Evolutionary conservation across 345 rosid genomes (phyloP), one percentile per base, ranked within the genome.

Genomic region (Acer campestre): DNA sequence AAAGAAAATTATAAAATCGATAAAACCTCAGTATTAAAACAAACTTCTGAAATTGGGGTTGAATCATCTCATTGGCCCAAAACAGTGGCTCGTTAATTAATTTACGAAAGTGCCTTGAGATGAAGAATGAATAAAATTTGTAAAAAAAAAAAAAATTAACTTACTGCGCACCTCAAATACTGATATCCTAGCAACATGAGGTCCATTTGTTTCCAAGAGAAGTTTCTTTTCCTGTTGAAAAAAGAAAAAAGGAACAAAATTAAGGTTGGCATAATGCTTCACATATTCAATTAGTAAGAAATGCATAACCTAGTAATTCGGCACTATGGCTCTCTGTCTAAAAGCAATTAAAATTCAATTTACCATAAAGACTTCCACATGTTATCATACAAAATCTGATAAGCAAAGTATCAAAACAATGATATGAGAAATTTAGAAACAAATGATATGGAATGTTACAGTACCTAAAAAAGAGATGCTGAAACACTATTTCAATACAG

Each of bases 141-240:
- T n/a, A 62, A 42, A 9, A 69, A 38, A 62, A 42, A 9, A 69
- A 38, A 68, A 13, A 62, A 10, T 3, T 70, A 63, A 71, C 13
- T 77, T 31, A 70, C 40, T 31, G 72, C 77, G 77, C 75, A 93
- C 99, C 97, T 95, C 97, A 78, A 86, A 89, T 18, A 95, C 90
- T 7, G 98, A 95, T 80, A 95, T 82, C 79, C 98, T 91, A 40
- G 88, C 96, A 82, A 92, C 81, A 82, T 83, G 91, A 78, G 99
- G 93, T 51, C 97, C 98, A 80, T 87, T 89, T 71, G 77, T 90
- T 72, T 93, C 99, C 89, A 95, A 84, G 18, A 93, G 90, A 83
- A 95, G 91, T 78, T 95, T 95, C 85, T 91, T 95, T 74, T 95
- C 97, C 99, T 95, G 82, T 70, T n/a, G 10, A 79, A n/a, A 69